Evolutionary conservation across 192 early-diverging fungal species (phyloP).

Genomic region (Piromyces sp.): DNA sequence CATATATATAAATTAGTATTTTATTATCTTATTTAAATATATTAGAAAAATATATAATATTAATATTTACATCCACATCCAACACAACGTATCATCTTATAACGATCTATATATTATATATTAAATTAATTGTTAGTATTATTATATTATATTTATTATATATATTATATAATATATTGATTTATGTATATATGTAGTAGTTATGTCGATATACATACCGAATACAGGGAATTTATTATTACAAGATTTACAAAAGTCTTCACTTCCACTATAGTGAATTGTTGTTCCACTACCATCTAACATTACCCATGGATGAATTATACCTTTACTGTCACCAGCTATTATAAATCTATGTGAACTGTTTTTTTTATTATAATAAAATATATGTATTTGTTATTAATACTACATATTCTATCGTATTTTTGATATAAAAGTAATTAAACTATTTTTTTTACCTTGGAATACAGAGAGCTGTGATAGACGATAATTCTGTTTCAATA

Average conservation of each 20-base stretch:
- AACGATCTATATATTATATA: too few relatives aligned
- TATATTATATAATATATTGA: too few relatives aligned
- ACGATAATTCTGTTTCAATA: not conserved
- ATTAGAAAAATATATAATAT: too few relatives aligned
- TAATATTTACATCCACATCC: not conserved
- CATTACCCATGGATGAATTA: not conserved
- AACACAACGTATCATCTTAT: not conserved
- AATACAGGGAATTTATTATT: not conserved
- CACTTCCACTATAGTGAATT: not conserved
- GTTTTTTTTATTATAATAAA: too few relatives aligned
- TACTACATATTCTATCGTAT: too few relatives aligned
- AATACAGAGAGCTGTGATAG: not conserved
- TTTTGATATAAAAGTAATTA: too few relatives aligned
- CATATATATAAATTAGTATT: too few relatives aligned
- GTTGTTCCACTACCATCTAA: not conserved
- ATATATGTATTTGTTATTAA: too few relatives aligned
- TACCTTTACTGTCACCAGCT: not conserved
- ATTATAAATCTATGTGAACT: not conserved
- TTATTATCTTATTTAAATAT: too few relatives aligned
- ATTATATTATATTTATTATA: too few relatives aligned
- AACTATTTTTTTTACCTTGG: not conserved
- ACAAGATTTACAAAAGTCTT: not conserved
- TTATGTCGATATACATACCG: not conserved
- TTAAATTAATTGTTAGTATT: too few relatives aligned
- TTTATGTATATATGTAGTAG: too few relatives aligned